Evolutionary conservation across 148 eudicot species (phyloP).

Genomic region (Arctostaphylos glauca): DNA sequence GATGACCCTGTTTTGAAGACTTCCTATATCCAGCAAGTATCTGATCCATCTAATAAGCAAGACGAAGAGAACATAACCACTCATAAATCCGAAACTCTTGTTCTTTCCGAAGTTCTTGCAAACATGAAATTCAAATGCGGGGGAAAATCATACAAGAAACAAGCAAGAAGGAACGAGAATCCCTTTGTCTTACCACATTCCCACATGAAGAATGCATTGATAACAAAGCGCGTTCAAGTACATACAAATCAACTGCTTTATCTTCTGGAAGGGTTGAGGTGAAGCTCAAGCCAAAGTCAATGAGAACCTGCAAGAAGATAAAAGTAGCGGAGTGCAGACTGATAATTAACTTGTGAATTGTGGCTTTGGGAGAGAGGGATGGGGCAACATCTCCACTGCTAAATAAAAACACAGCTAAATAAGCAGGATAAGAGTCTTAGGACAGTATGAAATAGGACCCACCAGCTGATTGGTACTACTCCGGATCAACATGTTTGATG

Average conservation of each 20-base stretch:
- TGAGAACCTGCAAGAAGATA: conserved; percentile 54
- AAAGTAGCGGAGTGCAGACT: too few relatives aligned
- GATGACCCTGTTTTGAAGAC: conserved; percentile 91
- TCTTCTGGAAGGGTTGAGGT: conserved; percentile 89
- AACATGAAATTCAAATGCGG: not conserved
- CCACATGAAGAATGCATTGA: conserved; percentile 99
- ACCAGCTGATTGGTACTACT: too few relatives aligned
- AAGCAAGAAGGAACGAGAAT: conserved; percentile 13
- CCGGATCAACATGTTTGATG: conserved; percentile 92
- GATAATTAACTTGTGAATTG: too few relatives aligned
- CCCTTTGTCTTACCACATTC: conserved; percentile 42
- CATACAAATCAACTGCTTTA: conserved; percentile 93
- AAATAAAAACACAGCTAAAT: too few relatives aligned
- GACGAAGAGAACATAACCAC: not conserved
- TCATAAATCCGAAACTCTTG: not conserved
- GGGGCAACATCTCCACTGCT: too few relatives aligned
- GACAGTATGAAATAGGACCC: too few relatives aligned
- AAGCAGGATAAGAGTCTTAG: too few relatives aligned
- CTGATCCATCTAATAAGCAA: conserved; percentile 59
- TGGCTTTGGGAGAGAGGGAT: too few relatives aligned
- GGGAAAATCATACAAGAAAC: not conserved
- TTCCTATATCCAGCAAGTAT: conserved; percentile 89
- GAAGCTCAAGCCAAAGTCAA: conserved; percentile 90
- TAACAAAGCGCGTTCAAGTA: conserved; percentile 85
- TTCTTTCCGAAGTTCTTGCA: not conserved